These are phyloP conservation scores for Tubosaeta sp. DNA, from an alignment of 768 basidiomycete genomes.

Conservation along the genomic window DNA sequence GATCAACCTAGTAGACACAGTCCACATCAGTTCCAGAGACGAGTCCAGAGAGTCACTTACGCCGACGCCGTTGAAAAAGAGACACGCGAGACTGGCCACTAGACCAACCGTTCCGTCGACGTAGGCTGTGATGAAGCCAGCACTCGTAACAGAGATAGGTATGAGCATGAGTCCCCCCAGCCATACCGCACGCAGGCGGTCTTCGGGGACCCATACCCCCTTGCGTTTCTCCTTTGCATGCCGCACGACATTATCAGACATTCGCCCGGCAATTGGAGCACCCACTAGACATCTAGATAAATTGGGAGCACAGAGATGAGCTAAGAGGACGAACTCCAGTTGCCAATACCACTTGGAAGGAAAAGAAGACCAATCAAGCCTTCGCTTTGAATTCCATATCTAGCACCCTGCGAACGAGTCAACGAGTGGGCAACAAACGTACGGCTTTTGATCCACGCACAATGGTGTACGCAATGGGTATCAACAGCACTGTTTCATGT, in stretches of 20 bases:
- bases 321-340: conserved; percentile 12
- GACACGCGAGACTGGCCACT: conserved; percentile 44
- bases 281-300: conserved; percentile 40
- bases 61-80: conserved; percentile 64
- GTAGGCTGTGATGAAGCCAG: conserved; percentile 49
- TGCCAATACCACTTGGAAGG: conserved; percentile 27
- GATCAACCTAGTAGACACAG: conserved; percentile 41
- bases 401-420: conserved; percentile 41
- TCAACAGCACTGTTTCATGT: conserved; percentile 35
- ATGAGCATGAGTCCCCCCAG: conserved; percentile 44
- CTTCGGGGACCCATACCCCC: conserved; percentile 65
- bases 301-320: neutral
- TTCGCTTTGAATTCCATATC: conserved; percentile 23
- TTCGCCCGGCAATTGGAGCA: conserved; percentile 51
- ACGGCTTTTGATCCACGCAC: conserved; percentile 33
- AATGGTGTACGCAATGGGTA: conserved; percentile 65
- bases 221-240: conserved; percentile 45
- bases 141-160: conserved; percentile 47
- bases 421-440: neutral
- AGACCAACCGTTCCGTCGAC: conserved; percentile 49
- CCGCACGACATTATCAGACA: conserved; percentile 54
- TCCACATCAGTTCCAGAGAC: neutral
- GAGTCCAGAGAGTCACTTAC: conserved; percentile 33
- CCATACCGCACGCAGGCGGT: conserved; percentile 53
- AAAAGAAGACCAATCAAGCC: conserved; percentile 21